These are phyloP conservation scores for Miscanthus lutarioriparius DNA, from an alignment of 176 grass and related monocot genomes.

Conservation along the genomic window DNA sequence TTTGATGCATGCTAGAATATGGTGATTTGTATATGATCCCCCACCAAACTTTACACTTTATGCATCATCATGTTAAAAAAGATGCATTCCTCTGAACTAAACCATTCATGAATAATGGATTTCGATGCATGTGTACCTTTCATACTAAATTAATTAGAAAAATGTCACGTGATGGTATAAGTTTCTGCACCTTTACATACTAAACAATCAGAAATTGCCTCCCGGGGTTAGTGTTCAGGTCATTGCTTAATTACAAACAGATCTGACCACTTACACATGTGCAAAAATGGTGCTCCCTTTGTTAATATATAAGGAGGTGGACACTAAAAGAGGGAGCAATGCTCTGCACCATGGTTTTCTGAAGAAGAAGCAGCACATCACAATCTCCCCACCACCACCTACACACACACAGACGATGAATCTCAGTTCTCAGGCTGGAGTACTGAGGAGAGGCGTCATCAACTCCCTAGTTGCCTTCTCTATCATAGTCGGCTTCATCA, in stretches of 20 bases:
- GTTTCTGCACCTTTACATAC: constrained; percentile 16
- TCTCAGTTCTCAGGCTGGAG: too few relatives aligned
- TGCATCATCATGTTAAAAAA: neutral
- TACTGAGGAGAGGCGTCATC: constrained; percentile 36
- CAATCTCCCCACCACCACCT: neutral
- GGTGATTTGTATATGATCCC: neutral
- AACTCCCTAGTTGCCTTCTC: constrained; percentile 62
- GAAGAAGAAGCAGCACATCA: constrained; percentile 33
- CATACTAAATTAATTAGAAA: neutral
- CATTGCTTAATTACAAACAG: constrained; percentile 7
- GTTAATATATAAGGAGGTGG: neutral
- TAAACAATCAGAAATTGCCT: neutral
- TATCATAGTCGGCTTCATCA: constrained; percentile 44
- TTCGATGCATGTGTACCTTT: neutral
- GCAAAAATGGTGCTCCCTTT: too few relatives aligned
- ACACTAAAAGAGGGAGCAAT: constrained; percentile 19
- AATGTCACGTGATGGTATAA: neutral
- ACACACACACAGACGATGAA: too few relatives aligned
- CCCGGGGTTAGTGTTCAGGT: constrained; percentile 38
- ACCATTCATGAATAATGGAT: too few relatives aligned
- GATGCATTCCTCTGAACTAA: neutral
- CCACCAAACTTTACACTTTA: neutral
- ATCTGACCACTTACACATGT: neutral
- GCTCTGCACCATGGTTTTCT: neutral
- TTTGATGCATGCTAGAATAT: neutral